Percentiles rank a stretch among this genome's conserved stretches.
These are phyloP conservation scores for Acorus gramineus DNA, from an alignment of 106 monocot species.

Conservation along the genomic window DNA sequence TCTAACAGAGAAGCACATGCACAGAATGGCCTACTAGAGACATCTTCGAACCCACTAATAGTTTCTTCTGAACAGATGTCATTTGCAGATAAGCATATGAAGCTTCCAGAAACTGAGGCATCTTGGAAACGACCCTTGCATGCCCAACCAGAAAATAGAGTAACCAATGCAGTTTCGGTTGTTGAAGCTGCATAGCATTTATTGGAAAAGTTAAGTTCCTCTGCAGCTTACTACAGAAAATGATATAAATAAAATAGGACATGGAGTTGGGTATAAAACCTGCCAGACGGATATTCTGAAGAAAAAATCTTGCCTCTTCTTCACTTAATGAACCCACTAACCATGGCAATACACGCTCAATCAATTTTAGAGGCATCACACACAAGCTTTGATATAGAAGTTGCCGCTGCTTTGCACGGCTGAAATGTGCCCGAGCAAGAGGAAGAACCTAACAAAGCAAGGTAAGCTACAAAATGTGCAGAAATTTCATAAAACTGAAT, in stretches of 20 bases:
- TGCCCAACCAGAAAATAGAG: conserved; percentile 96
- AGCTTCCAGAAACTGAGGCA: conserved; percentile 37
- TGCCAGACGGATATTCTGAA: conserved; percentile 80
- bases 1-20: conserved; percentile 34
- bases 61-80: conserved; percentile 15
- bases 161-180: conserved; percentile 68
- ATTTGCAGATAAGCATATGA: conserved; percentile 49
- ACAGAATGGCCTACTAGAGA: conserved; percentile 21
- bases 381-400: conserved; percentile 75
- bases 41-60: conserved; percentile 24
- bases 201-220: background rate
- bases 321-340: conserved; percentile 62
- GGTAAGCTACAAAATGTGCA: conserved; percentile 3
- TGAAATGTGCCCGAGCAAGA: conserved; percentile 80
- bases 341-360: conserved; percentile 97
- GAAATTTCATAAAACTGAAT: background rate
- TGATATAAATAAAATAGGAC: conserved; percentile 1
- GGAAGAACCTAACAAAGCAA: conserved; percentile 69
- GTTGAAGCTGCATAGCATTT: conserved; percentile 58
- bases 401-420: conserved; percentile 59
- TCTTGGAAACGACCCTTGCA: conserved; percentile 72
- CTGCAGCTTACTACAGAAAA: background rate
- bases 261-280: conserved; percentile 29
- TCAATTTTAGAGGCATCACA: conserved; percentile 89
- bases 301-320: conserved; percentile 68